These are phyloP conservation scores for Coccomyxa sp. DNA, from an alignment of 139 green algal species.

Conservation along the genomic window DNA sequence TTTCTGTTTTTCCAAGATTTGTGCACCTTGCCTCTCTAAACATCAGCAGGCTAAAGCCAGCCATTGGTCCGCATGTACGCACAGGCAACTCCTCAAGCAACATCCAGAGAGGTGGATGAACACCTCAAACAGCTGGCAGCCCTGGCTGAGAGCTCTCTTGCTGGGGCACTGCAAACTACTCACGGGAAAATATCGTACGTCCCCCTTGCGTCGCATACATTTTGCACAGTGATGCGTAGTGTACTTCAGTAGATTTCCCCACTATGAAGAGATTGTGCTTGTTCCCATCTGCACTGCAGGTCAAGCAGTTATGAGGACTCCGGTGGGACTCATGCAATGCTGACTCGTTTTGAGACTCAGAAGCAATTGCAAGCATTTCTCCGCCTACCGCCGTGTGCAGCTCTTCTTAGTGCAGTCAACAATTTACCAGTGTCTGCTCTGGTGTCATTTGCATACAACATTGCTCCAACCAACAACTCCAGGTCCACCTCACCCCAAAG, in stretches of 20 bases:
- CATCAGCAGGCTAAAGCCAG: background rate
- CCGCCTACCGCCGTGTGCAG: background rate
- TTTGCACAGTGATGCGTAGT: background rate
- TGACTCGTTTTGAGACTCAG: background rate
- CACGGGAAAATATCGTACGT: background rate
- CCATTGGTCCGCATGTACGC: background rate
- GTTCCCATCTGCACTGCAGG: background rate
- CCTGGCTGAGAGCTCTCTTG: background rate
- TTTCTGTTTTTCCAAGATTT: background rate
- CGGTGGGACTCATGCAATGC: background rate
- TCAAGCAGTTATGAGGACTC: background rate
- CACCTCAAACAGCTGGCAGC: background rate
- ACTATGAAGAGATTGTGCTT: background rate
- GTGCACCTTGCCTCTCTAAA: background rate
- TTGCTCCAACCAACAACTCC: background rate
- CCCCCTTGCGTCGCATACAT: background rate
- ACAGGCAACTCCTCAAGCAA: background rate
- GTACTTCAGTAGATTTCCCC: background rate
- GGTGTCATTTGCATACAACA: background rate
- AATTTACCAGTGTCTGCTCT: background rate
- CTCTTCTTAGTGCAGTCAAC: background rate
- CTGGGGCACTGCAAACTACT: background rate
- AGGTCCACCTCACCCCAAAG: background rate
- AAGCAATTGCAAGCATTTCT: constrained; percentile 1
- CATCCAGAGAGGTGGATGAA: background rate